Base-by-base conservation (phyloP, 2,329 filamentous ascomycete species). In the Drechslerella dactyloides region DNA sequence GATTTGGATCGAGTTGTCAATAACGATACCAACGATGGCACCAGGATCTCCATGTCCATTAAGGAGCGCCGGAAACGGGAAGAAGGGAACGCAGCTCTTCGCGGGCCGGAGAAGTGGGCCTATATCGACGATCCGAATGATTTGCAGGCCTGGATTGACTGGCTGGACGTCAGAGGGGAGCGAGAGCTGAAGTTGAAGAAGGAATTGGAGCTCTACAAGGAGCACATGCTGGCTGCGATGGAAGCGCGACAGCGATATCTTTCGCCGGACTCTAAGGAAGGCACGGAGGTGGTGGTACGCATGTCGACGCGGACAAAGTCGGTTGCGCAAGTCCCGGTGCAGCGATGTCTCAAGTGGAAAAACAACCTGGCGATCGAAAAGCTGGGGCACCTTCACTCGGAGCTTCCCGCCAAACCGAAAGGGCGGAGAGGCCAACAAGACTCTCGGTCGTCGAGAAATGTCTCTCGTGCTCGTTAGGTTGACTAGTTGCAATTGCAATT, bases 111-210 rank as follows among this genome's bases (percentile, higher is more conserved):
- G 11, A 89, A 97, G 79, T 99, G 94, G 93, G 94, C 90, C 10
- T 99, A 91, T 80, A 92, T 91, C 76, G 90, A 93, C 40, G 89
- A 94, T 10, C 87, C 90, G 0, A 86, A 89, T 54, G 85, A 90
- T 40, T 81, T 99, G 3, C 90, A 94, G 73, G 85, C 85, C 58
- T 84, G 99, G 17, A 86, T 97, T 73, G 85, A 85, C 58, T 99
- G 94, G 93, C 84, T 99, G 2, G 93, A 99, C 77, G 85, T 88
- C 11, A 89, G 91, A 15, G 94, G 94, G 0, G 84, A 89, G 74
- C 92, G 96, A 74, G 94, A 99, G 80, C 82, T 89, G 74, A 93
- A 91, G 78, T 83, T 99, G 55, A 87, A 89, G 72, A 97, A 97
- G 80, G 93, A 97, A 79, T 84, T 99, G 2, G 82, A 89, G 56